These are phyloP conservation scores for Nitzschia sp. DNA, from an alignment of 108 stramenopile species.

Conservation along the genomic window DNA sequence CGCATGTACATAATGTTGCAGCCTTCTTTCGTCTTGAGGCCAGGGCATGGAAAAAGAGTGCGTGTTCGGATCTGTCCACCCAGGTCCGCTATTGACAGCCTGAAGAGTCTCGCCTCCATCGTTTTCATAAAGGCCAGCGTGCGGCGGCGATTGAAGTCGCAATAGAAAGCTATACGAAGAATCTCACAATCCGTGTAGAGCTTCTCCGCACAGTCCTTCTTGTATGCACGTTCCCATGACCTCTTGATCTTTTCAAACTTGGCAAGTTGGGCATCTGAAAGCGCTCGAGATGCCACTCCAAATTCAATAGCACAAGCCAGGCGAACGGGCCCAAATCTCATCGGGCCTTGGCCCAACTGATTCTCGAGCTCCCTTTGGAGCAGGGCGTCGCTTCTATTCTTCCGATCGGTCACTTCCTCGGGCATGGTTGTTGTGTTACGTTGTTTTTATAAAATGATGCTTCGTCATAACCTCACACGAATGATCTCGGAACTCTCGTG, in stretches of 20 bases:
- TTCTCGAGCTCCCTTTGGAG: not conserved
- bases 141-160: not conserved
- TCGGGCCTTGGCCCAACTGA: not conserved
- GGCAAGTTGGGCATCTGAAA: not conserved
- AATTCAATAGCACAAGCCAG: not conserved
- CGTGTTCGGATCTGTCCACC: conserved; percentile 27
- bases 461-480: too few relatives aligned
- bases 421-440: conserved; percentile 51
- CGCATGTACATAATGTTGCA: conserved; percentile 55
- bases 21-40: conserved; percentile 42
- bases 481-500: too few relatives aligned
- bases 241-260: not conserved
- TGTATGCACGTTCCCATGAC: not conserved
- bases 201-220: not conserved
- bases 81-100: not conserved
- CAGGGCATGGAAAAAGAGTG: conserved; percentile 54
- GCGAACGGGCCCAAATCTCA: not conserved
- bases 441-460: too few relatives aligned
- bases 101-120: not conserved
- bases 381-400: not conserved
- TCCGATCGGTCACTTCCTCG: too few relatives aligned
- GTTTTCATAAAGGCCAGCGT: not conserved
- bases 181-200: not conserved
- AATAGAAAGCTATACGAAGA: not conserved
- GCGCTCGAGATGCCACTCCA: not conserved